A percentile compares a stretch with the other conserved stretches of the same genome.
Conservation (phyloP, 805 yeast genomes). For the Ogataea parapolymorpha region DNA sequence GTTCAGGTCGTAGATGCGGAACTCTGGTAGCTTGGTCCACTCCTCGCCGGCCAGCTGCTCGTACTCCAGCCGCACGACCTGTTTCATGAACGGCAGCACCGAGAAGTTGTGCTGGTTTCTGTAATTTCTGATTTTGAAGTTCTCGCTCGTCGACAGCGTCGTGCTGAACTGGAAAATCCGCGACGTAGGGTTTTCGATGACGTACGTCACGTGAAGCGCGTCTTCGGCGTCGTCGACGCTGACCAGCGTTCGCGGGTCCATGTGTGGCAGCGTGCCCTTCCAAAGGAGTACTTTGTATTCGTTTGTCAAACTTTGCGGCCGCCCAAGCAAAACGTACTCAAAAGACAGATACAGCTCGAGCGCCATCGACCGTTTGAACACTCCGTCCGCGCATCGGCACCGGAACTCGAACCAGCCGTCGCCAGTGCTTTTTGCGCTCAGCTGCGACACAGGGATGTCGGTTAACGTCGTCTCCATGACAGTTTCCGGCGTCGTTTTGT, state of each 20-base stretch:
- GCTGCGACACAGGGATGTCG: background rate
- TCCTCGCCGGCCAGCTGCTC: conserved; percentile 21
- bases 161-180: conserved; percentile 56
- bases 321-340: conserved; percentile 14
- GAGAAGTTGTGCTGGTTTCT: conserved; percentile 39
- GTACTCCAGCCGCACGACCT: conserved; percentile 41
- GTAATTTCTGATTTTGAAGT: conserved; percentile 24
- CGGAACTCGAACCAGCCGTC: conserved; percentile 13
- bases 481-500: conserved; percentile 8
- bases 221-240: conserved; percentile 22
- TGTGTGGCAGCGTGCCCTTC: conserved; percentile 55
- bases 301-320: conserved; percentile 20
- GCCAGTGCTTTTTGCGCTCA: conserved; percentile 2
- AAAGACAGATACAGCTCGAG: conserved; percentile 20
- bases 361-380: conserved; percentile 22
- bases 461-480: conserved; percentile 4
- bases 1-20: conserved; percentile 65
- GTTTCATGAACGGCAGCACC: conserved; percentile 61
- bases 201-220: conserved; percentile 39
- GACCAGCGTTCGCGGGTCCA: conserved; percentile 67
- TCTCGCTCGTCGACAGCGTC: conserved; percentile 23
- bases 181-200: conserved; percentile 73
- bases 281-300: conserved; percentile 38
- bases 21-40: conserved; percentile 48
- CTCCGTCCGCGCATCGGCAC: conserved; percentile 16